Conservation (phyloP, 108 stramenopile species). For the Phaeodactylum tricornutum region DNA sequence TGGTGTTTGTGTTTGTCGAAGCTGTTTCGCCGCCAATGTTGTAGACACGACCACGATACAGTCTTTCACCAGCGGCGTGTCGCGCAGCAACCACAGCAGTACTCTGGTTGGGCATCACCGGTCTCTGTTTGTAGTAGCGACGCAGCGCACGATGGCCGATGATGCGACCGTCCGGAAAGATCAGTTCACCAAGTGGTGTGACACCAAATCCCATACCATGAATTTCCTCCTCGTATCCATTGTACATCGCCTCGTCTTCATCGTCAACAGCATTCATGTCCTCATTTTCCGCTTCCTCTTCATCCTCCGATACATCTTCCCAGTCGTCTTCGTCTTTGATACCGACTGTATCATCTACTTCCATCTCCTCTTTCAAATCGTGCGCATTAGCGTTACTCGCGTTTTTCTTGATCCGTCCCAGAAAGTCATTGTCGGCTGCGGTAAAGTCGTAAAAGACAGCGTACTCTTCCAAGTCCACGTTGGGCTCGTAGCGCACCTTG, state of each 20-base stretch:
- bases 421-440: constrained; percentile 50
- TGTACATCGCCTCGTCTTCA: constrained; percentile 54
- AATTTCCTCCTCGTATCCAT: constrained; percentile 68
- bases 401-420: constrained; percentile 6
- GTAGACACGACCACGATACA: constrained; percentile 59
- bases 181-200: constrained; percentile 76
- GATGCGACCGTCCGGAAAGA: constrained; percentile 82
- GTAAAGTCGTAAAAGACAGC: constrained; percentile 94
- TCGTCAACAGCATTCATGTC: constrained; percentile 38
- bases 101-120: constrained; percentile 14
- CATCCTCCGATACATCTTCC: constrained; percentile 48
- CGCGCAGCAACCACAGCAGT: constrained; percentile 61
- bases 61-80: constrained; percentile 61
- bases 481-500: constrained; percentile 84
- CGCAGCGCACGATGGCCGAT: constrained; percentile 74
- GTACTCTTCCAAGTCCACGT: constrained; percentile 87
- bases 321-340: constrained; percentile 40
- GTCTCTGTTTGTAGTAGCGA: constrained; percentile 80
- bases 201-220: constrained; percentile 74
- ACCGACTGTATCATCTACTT: constrained; percentile 27
- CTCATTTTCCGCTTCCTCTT: constrained; percentile 18
- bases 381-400: constrained; percentile 9
- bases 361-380: constrained; percentile 20
- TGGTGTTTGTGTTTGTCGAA: neutral
- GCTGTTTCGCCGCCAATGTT: constrained; percentile 14